Evolutionary conservation across 2,329 filamentous ascomycete species (phyloP).

Genomic region (Tolypocladium tropicale): DNA sequence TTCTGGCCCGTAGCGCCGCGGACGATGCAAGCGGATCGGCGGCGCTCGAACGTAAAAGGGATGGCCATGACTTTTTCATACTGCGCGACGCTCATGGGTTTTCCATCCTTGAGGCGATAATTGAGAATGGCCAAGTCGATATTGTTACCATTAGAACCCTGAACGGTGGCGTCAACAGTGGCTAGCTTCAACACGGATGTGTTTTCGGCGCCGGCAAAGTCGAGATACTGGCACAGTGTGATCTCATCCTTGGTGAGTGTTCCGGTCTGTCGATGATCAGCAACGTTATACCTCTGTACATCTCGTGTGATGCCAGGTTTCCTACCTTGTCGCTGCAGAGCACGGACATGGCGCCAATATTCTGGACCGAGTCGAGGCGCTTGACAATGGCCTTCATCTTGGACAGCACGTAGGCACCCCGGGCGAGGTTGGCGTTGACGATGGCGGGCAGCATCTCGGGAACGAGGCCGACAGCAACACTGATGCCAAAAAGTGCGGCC

Average conservation of each 20-base stretch:
- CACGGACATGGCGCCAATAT: constrained; percentile 18
- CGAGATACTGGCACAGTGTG: constrained; percentile 12
- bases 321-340: constrained; percentile 19
- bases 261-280: constrained; percentile 9
- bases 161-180: constrained; percentile 13
- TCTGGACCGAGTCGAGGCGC: constrained; percentile 20
- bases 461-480: constrained; percentile 17
- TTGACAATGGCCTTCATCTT: constrained; percentile 25
- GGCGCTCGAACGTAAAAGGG: constrained; percentile 16
- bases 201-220: constrained; percentile 8
- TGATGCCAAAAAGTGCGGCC: constrained; percentile 17
- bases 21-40: constrained; percentile 12
- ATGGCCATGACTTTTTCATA: constrained; percentile 13
- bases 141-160: constrained; percentile 16
- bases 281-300: not conserved
- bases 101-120: constrained; percentile 5
- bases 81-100: constrained; percentile 8
- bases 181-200: constrained; percentile 14
- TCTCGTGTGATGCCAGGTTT: not conserved
- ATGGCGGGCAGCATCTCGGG: constrained; percentile 20
- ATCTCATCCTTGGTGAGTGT: constrained; percentile 19
- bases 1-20: constrained; percentile 11
- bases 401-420: constrained; percentile 14
- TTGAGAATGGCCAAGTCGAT: constrained; percentile 16
- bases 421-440: constrained; percentile 17